Evolutionary conservation across 2,329 filamentous ascomycete genomes (phyloP), one percentile per base, ranked within the genome.

Genomic region (Huntiella bhutanensis): DNA sequence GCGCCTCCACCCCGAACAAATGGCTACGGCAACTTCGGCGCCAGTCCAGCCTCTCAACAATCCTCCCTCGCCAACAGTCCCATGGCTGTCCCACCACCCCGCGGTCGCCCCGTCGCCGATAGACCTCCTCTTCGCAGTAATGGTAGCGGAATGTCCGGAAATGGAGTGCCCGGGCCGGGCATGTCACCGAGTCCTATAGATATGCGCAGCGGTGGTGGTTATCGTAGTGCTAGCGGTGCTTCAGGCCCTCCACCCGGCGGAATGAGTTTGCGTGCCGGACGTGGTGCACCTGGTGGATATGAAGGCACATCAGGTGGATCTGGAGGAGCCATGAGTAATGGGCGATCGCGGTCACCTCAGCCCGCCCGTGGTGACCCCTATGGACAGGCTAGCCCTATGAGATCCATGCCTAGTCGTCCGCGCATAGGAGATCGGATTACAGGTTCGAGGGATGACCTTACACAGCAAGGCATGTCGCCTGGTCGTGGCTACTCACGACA

Each of bases 1-100:
- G 35, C 41, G 32, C 41, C 52, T 38, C 33, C 44, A 3, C 48
- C 34, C 36, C 48, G 41, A 10, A 63, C 62, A 51, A 60, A 62
- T 36, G 61, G 64, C 41, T 67, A 67, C 54, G 67, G 65, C 33
- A 64, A 62, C 49, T 59, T 67, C 53, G 59, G 63, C 53, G 49
- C 49, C 13, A 22, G 22, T 28, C 22, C 48, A 5, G 44, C 44
- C 13, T 22, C 44, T 16, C 34, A 41, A 32, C 41, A 28, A 41
- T 19, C 33, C 22, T n/a, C 39, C 19, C 33, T 28, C 4, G 65
- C 68, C 50, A 45, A 41, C 15, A 34, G 17, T 28, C 28, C 41
- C 13, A 38, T 32, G 8, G 37, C 19, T 4, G 42, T 36, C 11
- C 48, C 48, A 12, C 48, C 48, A 8, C 45, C 48, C 7, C 44